phyloP scores from a whole-genome alignment of 805 yeast genomes.

The Starmerella bombi region DNA sequence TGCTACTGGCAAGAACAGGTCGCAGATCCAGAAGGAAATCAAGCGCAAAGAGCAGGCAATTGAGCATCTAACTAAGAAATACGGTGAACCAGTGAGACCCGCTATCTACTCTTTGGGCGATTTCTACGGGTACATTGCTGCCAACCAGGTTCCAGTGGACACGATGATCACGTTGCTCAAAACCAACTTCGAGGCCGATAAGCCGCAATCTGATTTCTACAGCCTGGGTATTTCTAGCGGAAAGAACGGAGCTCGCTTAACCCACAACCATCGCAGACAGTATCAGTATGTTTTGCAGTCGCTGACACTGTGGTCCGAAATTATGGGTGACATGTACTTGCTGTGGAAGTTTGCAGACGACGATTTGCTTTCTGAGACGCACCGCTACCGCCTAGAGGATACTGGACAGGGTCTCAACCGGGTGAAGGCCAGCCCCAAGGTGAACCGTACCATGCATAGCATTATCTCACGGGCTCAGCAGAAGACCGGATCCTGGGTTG shows the following conservation, averaged over 20 bases:
- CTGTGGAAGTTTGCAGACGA: constrained; percentile 67
- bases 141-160: constrained; percentile 54
- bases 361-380: constrained; percentile 43
- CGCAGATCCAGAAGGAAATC: constrained; percentile 44
- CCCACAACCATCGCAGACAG: constrained; percentile 63
- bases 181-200: constrained; percentile 31
- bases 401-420: constrained; percentile 77
- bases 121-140: constrained; percentile 55
- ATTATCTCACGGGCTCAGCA: constrained; percentile 53
- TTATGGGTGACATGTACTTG: constrained; percentile 65
- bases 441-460: constrained; percentile 57
- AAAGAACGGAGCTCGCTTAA: constrained; percentile 51
- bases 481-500: constrained; percentile 58
- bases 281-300: constrained; percentile 65
- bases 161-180: constrained; percentile 45
- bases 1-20: constrained; percentile 44
- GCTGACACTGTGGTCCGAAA: constrained; percentile 58
- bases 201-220: constrained; percentile 20
- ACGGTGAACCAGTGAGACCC: constrained; percentile 36
- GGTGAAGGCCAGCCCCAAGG: constrained; percentile 57
- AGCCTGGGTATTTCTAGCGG: constrained; percentile 56
- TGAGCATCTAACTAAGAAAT: constrained; percentile 41
- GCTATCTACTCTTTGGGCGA: constrained; percentile 68
- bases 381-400: constrained; percentile 43
- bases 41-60: constrained; percentile 57